Percentiles rank a stretch among this genome's conserved stretches.
Conservation (phyloP, 257 asterid species). For the Cruciata laevipes region DNA sequence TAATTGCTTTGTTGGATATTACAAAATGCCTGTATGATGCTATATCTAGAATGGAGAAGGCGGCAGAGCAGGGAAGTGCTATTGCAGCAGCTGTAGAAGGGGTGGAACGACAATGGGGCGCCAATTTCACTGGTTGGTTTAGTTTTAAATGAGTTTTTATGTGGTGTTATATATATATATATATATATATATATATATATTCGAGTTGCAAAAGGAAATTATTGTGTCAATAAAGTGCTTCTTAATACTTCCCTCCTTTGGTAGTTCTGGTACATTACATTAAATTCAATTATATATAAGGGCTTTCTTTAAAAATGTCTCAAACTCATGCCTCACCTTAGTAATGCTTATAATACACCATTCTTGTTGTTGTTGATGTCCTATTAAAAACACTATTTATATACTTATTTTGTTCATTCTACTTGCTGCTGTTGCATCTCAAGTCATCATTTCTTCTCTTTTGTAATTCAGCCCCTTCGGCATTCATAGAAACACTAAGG, state of each 20-base stretch:
- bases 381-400: neutral
- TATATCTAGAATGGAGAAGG: constrained; percentile 95
- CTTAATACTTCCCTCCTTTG: neutral
- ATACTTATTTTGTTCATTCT: neutral
- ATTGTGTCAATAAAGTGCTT: neutral
- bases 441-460: neutral
- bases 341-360: neutral
- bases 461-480: constrained; percentile 65
- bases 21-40: constrained; percentile 97
- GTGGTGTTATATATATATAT: neutral
- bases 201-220: neutral
- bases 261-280: neutral
- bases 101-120: constrained; percentile 86
- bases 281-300: neutral
- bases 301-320: neutral
- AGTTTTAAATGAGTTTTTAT: neutral
- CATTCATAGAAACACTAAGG: constrained; percentile 77
- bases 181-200: too few species aligned
- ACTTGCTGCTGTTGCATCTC: neutral
- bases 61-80: constrained; percentile 96
- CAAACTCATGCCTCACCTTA: neutral
- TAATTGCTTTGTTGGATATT: constrained; percentile 82
- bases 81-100: constrained; percentile 99
- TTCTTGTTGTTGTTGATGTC: too few species aligned
- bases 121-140: constrained; percentile 69